These are phyloP conservation scores for Clarireedia paspali DNA, from an alignment of 2,329 filamentous ascomycete species.

Conservation along the genomic window DNA sequence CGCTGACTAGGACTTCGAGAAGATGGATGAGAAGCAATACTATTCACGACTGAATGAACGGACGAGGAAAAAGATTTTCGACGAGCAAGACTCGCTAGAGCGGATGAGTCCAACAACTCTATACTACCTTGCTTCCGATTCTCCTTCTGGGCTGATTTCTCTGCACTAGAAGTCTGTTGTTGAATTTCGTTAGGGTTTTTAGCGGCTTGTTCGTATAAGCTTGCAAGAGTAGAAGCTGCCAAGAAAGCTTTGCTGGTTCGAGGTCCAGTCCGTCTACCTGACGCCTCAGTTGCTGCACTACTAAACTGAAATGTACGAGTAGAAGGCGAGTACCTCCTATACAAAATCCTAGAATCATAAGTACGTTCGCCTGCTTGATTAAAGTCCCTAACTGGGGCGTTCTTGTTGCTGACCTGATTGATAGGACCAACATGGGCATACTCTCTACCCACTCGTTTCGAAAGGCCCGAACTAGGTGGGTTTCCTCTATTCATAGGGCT, in stretches of 20 bases:
- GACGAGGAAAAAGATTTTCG: constrained; percentile 9
- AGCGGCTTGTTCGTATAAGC: constrained; percentile 1
- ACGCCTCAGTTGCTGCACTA: not conserved
- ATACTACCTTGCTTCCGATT: not conserved
- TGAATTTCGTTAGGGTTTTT: not conserved
- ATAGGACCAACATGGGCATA: constrained; percentile 16
- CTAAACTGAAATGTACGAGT: not conserved
- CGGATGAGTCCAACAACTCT: constrained; percentile 4
- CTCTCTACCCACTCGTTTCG: not conserved
- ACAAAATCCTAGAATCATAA: constrained; percentile 20
- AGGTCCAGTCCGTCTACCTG: not conserved
- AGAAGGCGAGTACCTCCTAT: constrained; percentile 6
- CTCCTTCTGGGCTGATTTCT: not conserved
- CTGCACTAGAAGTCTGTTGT: not conserved
- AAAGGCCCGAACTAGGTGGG: not conserved
- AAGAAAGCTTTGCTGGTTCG: constrained; percentile 4
- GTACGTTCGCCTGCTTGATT: constrained; percentile 1
- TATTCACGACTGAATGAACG: constrained; percentile 15
- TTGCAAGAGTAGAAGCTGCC: constrained; percentile 7
- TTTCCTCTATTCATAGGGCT: not conserved
- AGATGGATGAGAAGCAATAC: constrained; percentile 15
- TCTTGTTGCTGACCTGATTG: constrained; percentile 12
- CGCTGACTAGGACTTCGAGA: constrained; percentile 39
- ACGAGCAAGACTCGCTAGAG: constrained; percentile 1
- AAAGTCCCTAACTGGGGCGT: not conserved